phyloP scores from a whole-genome alignment of 2,329 filamentous ascomycete species.

The Didymella lethalis region DNA sequence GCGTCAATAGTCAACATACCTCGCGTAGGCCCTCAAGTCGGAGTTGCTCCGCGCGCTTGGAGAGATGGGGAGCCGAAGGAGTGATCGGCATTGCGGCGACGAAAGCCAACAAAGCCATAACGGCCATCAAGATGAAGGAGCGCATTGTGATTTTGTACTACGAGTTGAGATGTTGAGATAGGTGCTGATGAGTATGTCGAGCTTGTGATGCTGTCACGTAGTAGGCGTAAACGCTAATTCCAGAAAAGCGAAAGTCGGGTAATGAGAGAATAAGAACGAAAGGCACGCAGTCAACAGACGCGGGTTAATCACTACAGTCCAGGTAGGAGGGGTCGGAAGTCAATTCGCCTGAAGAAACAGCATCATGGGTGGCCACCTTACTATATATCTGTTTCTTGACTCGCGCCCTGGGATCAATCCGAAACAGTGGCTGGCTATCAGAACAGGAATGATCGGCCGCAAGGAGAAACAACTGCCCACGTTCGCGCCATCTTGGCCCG shows the following conservation, averaged over 20 bases:
- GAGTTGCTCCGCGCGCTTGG: slow-evolving; percentile 45
- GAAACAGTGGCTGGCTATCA: slow-evolving; percentile 34
- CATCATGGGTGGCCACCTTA: slow-evolving; percentile 25
- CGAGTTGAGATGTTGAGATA: not conserved
- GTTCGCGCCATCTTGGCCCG: slow-evolving; percentile 30
- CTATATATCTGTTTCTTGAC: slow-evolving; percentile 33
- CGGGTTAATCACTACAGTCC: slow-evolving; percentile 23
- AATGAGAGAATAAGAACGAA: slow-evolving; percentile 27
- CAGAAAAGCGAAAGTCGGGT: slow-evolving; percentile 20
- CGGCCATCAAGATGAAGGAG: slow-evolving; percentile 34
- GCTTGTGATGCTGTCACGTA: not conserved
- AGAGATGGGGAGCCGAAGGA: slow-evolving; percentile 44
- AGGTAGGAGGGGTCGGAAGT: slow-evolving; percentile 26
- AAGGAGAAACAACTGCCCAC: slow-evolving; percentile 42
- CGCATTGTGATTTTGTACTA: slow-evolving; percentile 33
- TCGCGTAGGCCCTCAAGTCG: slow-evolving; percentile 46
- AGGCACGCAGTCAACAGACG: slow-evolving; percentile 25
- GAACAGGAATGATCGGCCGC: slow-evolving; percentile 40
- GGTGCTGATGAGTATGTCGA: not conserved
- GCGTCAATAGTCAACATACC: slow-evolving; percentile 27
- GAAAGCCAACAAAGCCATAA: slow-evolving; percentile 36
- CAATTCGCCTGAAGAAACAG: slow-evolving; percentile 30
- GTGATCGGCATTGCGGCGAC: slow-evolving; percentile 47
- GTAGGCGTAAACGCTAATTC: slow-evolving; percentile 18
- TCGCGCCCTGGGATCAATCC: slow-evolving; percentile 31